Base-by-base conservation (phyloP, 768 basidiomycete species). In the Pleurotus ostreatus region DNA sequence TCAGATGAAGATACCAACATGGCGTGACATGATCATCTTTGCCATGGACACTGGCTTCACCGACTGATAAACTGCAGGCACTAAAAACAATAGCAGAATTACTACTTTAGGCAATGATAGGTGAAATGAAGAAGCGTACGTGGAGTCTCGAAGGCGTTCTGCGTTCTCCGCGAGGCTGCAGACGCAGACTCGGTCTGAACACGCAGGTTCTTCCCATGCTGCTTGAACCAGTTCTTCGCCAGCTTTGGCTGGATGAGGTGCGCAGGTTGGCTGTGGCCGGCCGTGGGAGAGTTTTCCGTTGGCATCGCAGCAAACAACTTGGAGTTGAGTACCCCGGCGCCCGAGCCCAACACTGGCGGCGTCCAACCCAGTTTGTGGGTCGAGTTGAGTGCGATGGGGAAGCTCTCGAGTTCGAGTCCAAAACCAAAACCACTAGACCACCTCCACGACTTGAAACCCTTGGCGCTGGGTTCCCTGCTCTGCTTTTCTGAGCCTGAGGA, bases 1-100 rank as follows among this genome's bases (percentile, higher is more conserved):
- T 34, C 30, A 34, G 30, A 34, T 18, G 30, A 46, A 44, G 40
- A 46, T 16, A 63, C 77, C 45, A 62, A 79, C 77, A 68, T 79
- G 77, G 64, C 77, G 75, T 25, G 77, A 78, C 78, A 79, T 79
- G 59, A 79, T 79, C 57, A 79, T 72, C 63, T 79, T 79, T 34
- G 77, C 77, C 77, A 79, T 79, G 6, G 78, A 79, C 41, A 74
- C 60, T 46, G 77, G 77, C 38, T 71, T 67, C 49, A 72, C 72
- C 55, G 61, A 74, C 58, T 77, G 70, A 53, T 79, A 78, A 15
- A 76, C 60, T 1, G 75, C 72, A 25, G 77, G 74, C 46, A 75
- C 77, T 78, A 49, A 13, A 49, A 12, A 49, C 8, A 3, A 59
- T 49, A 18, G 52, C 22, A n/a, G 46, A 46, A 52, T 39, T 38